Evolutionary conservation across 345 rosid genomes (phyloP), one percentile per base, ranked within the genome.

Genomic region (Linum tenue): DNA sequence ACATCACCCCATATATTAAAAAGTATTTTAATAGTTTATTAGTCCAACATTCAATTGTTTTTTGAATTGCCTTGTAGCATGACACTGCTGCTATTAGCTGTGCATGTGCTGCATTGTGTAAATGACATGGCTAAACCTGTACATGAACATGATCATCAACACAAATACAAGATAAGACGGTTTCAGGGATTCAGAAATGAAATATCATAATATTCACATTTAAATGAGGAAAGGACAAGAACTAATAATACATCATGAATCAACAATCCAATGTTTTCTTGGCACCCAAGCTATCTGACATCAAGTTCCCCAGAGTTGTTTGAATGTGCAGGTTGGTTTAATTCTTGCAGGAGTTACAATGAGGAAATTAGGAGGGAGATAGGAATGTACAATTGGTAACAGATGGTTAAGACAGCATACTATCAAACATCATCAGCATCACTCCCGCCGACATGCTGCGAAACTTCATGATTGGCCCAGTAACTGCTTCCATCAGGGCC

Each of bases 401-500:
- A 12, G n/a, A 60, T 42, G 22, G 63, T 22, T 37, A 38, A 22
- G 31, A 22, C 31, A 67, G 51, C 31, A 37, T 39, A 22, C 31
- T 60, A 65, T 91, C 83, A 92, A 78, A 65, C 79, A 80, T 90
- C 98, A 74, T 92, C 98, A 37, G 94, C 92, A 77, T 92, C 98
- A 66, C 98, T 95, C 38, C 95, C 90, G 64, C 86, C 88, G 15
- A 83, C 78, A 55, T 91, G 95, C 31, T 22, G 31, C 31, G 31
- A 22, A 10, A 80, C 76, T 82, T 77, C 99, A 59, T 81, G 86
- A 77, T 81, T 76, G 60, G 74, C 8, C 90, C 96, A 87, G 69
- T 87, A 91, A 81, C 76, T 71, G 82, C 84, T 87, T 69, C 97
- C 96, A 67, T 87, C 99, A 5, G 96, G 96, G 81, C 96, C 95